Evolutionary conservation across 257 asterid genomes (phyloP).

Genomic region (Solanum commersonii): DNA sequence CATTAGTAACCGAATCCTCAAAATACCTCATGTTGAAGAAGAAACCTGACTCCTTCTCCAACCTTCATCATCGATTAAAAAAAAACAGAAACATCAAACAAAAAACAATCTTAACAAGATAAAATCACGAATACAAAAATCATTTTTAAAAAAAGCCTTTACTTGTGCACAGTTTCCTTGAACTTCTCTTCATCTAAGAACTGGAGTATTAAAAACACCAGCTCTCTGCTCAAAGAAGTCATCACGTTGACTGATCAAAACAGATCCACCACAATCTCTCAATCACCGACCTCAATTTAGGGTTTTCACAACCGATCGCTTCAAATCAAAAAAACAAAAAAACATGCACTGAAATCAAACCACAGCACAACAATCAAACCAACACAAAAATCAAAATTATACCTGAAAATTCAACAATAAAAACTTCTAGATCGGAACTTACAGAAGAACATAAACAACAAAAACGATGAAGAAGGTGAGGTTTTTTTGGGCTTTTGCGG

Average conservation of each 20-base stretch:
- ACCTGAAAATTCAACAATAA: neutral
- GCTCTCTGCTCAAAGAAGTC: slow-evolving; percentile 45
- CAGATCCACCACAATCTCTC: slow-evolving; percentile 14
- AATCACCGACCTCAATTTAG: slow-evolving; percentile 8
- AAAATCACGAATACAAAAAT: neutral
- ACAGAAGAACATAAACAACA: neutral
- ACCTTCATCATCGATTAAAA: slow-evolving; percentile 16
- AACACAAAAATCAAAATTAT: neutral
- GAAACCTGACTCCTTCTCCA: slow-evolving; percentile 61
- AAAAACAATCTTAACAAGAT: neutral
- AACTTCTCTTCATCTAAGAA: slow-evolving; percentile 47
- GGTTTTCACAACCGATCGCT: neutral
- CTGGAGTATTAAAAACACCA: slow-evolving; percentile 46
- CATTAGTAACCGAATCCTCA: slow-evolving; percentile 41
- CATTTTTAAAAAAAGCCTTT: neutral
- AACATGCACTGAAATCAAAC: neutral
- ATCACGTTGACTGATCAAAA: slow-evolving; percentile 13
- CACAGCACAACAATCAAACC: neutral
- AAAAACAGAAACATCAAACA: neutral
- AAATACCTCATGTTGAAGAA: slow-evolving; percentile 53
- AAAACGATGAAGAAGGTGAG: neutral
- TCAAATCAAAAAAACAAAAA: neutral
- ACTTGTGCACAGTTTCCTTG: slow-evolving; percentile 53
- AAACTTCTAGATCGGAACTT: neutral
- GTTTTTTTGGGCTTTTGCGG: neutral